A percentile compares a stretch with the other conserved stretches of the same genome.
These are phyloP conservation scores for Penicillium paradoxum DNA, from an alignment of 495 filamentous ascomycete species.

Conservation along the genomic window DNA sequence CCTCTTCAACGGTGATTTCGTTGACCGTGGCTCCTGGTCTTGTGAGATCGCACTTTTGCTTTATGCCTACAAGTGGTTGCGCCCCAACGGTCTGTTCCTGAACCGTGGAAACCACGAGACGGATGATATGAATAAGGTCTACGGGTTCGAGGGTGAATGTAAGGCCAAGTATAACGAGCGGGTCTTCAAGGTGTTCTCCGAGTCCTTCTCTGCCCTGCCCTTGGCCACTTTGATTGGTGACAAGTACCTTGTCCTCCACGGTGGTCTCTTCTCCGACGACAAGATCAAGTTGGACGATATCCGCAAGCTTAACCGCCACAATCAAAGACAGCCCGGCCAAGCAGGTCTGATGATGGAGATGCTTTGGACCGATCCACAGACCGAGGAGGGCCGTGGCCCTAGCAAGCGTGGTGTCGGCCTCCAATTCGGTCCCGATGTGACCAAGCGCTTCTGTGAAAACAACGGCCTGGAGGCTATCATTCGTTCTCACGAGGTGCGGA, in stretches of 20 bases:
- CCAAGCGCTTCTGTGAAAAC: slow-evolving; percentile 92
- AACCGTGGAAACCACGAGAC: slow-evolving; percentile 99
- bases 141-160: slow-evolving; percentile 98
- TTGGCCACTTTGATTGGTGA: slow-evolving; percentile 87
- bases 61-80: slow-evolving; percentile 96
- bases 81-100: slow-evolving; percentile 82
- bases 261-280: slow-evolving; percentile 96
- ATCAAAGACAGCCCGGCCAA: slow-evolving; percentile 93
- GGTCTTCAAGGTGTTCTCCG: slow-evolving; percentile 95
- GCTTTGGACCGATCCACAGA: slow-evolving; percentile 97
- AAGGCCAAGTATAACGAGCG: slow-evolving; percentile 96
- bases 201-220: slow-evolving; percentile 93
- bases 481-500: slow-evolving; percentile 93
- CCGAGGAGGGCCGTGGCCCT: slow-evolving; percentile 76
- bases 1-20: slow-evolving; percentile 98
- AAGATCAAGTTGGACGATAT: slow-evolving; percentile 89
- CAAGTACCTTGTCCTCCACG: slow-evolving; percentile 91
- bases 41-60: slow-evolving; percentile 90
- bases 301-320: slow-evolving; percentile 83
- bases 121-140: slow-evolving; percentile 98
- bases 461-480: slow-evolving; percentile 95
- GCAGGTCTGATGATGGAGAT: slow-evolving; percentile 99
- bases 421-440: slow-evolving; percentile 95
- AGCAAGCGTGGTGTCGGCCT: slow-evolving; percentile 96
- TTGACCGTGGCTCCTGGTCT: slow-evolving; percentile 96